Percentiles rank a stretch among this genome's conserved stretches.
These are phyloP conservation scores for Aspergillus sparsus DNA, from an alignment of 495 filamentous ascomycete species.

Conservation along the genomic window DNA sequence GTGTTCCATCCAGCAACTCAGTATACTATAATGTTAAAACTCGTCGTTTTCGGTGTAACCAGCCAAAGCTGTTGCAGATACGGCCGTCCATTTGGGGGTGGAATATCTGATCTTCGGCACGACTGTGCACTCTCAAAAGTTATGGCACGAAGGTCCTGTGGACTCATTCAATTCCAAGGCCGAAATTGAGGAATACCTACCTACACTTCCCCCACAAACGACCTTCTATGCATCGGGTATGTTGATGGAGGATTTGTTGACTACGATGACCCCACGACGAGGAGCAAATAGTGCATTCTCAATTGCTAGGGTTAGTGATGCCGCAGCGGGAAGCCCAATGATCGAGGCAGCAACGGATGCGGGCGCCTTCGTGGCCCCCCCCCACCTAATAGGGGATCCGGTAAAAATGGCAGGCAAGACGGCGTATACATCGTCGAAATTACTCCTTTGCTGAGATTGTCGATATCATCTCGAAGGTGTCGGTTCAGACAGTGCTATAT, in stretches of 20 bases:
- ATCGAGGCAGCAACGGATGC: constrained; percentile 48
- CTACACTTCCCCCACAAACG: constrained; percentile 37
- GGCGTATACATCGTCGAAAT: constrained; percentile 36
- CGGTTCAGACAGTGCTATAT: constrained; percentile 49
- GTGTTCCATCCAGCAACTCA: no score
- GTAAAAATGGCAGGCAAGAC: constrained; percentile 50
- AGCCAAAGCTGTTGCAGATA: constrained; percentile 54
- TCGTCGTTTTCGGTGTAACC: constrained; percentile 64
- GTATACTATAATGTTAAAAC: constrained; percentile 13
- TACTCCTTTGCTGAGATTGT: constrained; percentile 43
- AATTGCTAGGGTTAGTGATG: constrained; percentile 25
- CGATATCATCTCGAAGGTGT: constrained; percentile 36
- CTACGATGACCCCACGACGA: constrained; percentile 13
- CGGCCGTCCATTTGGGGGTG: constrained; percentile 44
- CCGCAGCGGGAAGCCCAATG: constrained; percentile 37
- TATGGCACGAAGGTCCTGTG: constrained; percentile 25
- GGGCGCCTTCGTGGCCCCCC: constrained; percentile 53
- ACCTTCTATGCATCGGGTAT: constrained; percentile 44
- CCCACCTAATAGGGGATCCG: constrained; percentile 47
- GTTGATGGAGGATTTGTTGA: constrained; percentile 52
- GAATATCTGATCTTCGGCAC: constrained; percentile 55
- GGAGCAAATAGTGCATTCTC: constrained; percentile 22
- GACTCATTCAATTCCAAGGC: constrained; percentile 46
- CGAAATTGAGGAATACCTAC: constrained; percentile 48
- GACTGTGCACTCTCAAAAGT: constrained; percentile 30